Evolutionary conservation across 768 basidiomycete species (phyloP), one percentile per base, ranked within the genome.

Genomic region (Hericium coralloides): DNA sequence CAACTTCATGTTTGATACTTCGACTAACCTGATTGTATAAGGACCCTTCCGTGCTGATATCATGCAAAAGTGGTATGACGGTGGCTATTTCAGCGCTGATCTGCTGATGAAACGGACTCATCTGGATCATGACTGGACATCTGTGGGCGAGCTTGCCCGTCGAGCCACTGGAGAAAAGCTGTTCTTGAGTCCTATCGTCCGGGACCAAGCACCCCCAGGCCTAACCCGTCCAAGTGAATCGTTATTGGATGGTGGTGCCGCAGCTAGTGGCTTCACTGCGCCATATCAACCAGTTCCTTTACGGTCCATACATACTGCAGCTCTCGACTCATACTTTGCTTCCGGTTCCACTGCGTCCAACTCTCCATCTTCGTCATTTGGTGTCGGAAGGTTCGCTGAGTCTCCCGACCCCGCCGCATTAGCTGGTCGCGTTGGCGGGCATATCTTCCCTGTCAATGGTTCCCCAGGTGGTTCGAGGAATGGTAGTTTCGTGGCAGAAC

Each of bases 11-110:
- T 49, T 26, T 7, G 12, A 20, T 26, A 31, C 10, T 8, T 31
- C 31, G 2, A 31, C 7, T 31, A 6, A 31, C 31, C 6, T 31
- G 31, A 31, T 31, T 31, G 7, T 31, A 31, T 9, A 31, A 31
- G 31, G 31, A 9, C 93, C 94, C 5, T 98, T 95, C 77, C 79
- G 79, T 48, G 92, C 91, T 25, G 83, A 87, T 59, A 63, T 88
- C 55, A 95, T 98, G 94, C 93, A 95, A 73, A 90, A 90, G 65
- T 97, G 94, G 94, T 86, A 84, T 67, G 84, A 91, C 52, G 89
- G 88, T 64, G 89, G 90, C 15, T 98, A 95, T 71, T 98, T 98
- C 66, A 75, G 82, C 9, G 74, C 84, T 25, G 85, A 91, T 60
- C 78, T 98, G 23, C 82, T 89, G 37, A 86, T 95, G 82, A 91